A percentile compares a stretch with the other conserved stretches of the same genome.
Conservation (phyloP, 768 basidiomycete genomes). For the Cystobasidiopsis lactophilus region DNA sequence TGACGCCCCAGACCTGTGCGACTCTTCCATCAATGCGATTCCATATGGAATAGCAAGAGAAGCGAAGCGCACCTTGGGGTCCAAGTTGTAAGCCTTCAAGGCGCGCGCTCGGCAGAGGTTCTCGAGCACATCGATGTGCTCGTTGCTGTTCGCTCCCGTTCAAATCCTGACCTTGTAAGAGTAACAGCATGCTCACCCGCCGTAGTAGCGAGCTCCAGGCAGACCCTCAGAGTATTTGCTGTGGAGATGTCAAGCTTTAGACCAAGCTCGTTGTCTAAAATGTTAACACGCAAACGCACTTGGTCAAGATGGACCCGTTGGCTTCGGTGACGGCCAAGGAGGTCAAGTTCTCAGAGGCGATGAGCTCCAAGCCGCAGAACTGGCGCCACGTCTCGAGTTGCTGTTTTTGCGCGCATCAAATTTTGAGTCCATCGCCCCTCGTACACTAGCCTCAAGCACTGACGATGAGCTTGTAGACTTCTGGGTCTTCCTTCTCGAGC, state of each 20-base stretch:
- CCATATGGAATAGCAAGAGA: not conserved
- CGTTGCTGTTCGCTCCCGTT: slow-evolving; percentile 60
- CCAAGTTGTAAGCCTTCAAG: slow-evolving; percentile 83
- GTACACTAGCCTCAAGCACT: slow-evolving; percentile 15
- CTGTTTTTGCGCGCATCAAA: not conserved
- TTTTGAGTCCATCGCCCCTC: not conserved
- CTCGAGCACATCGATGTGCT: slow-evolving; percentile 85
- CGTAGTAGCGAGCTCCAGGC: slow-evolving; percentile 48
- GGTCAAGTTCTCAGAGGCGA: slow-evolving; percentile 98
- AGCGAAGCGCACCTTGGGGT: slow-evolving; percentile 31
- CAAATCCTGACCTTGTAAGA: too few relatives aligned
- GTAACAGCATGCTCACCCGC: not conserved
- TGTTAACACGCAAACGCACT: not conserved
- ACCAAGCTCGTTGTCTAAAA: not conserved
- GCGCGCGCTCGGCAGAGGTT: slow-evolving; percentile 84
- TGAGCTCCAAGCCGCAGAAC: slow-evolving; percentile 48
- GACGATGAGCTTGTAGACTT: slow-evolving; percentile 91
- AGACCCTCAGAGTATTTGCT: slow-evolving; percentile 64
- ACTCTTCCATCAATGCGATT: not conserved
- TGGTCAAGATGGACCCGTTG: slow-evolving; percentile 45
- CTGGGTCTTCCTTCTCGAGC: slow-evolving; percentile 76
- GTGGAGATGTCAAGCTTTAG: not conserved
- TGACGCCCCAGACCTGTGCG: slow-evolving; percentile 70
- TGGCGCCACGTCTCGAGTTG: slow-evolving; percentile 3
- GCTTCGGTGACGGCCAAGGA: slow-evolving; percentile 90